These are phyloP conservation scores for Guadua angustifolia DNA, from an alignment of 176 grass and related monocot genomes.

Conservation along the genomic window DNA sequence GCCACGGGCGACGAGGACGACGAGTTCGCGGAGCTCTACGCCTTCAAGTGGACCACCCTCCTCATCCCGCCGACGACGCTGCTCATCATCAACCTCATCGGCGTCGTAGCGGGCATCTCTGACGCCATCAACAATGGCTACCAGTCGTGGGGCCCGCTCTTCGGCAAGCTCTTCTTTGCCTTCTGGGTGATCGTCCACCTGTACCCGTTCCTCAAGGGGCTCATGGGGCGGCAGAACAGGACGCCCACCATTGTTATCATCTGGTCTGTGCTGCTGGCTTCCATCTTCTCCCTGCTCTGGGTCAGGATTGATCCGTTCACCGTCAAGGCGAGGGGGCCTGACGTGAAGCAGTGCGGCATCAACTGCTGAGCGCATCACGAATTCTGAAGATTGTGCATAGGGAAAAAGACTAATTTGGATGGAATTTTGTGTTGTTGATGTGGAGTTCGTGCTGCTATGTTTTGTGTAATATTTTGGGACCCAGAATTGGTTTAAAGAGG, in stretches of 20 bases:
- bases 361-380: constrained; percentile 62
- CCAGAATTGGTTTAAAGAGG: constrained; percentile 41
- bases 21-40: constrained; percentile 83
- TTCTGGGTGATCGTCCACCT: constrained; percentile 98
- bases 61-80: constrained; percentile 90
- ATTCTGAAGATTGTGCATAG: constrained; percentile 55
- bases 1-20: constrained; percentile 72
- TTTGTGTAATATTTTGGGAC: constrained; percentile 53
- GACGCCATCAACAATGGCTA: constrained; percentile 96
- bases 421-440: constrained; percentile 63
- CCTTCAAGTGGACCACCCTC: constrained; percentile 98
- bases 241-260: constrained; percentile 95
- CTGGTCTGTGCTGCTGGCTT: constrained; percentile 87
- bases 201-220: constrained; percentile 96
- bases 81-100: constrained; percentile 90
- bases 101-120: constrained; percentile 87
- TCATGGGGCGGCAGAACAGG: constrained; percentile 92
- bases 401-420: constrained; percentile 42
- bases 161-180: constrained; percentile 91
- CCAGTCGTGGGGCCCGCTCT: constrained; percentile 88
- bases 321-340: constrained; percentile 77
- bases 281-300: constrained; percentile 98
- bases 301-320: constrained; percentile 91
- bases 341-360: constrained; percentile 87
- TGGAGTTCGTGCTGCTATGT: constrained; percentile 41